Percentiles rank a stretch among this genome's conserved stretches.
Conservation (phyloP, 441 rosid genomes). For the Brassica balearica region DNA sequence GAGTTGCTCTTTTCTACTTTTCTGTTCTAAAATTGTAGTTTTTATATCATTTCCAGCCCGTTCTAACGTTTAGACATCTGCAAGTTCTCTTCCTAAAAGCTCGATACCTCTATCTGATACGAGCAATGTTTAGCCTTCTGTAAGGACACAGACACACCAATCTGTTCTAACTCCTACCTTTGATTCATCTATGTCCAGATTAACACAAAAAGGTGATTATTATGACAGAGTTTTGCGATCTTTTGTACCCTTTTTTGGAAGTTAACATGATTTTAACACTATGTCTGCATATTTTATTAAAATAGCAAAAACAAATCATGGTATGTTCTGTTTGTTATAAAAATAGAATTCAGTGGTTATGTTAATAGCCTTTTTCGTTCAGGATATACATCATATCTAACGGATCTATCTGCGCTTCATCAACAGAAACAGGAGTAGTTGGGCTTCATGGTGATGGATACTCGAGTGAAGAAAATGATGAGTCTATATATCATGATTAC, state of each 20-base stretch:
- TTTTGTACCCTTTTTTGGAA: too few species aligned
- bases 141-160: neutral
- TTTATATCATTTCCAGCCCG: neutral
- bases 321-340: neutral
- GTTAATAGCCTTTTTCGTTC: too few species aligned
- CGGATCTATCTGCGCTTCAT: too few species aligned
- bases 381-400: too few species aligned
- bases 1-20: neutral
- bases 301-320: neutral
- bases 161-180: neutral
- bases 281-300: neutral
- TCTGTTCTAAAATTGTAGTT: neutral
- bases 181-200: neutral
- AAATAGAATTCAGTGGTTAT: too few species aligned
- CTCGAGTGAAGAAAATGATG: neutral
- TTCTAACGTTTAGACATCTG: too few species aligned
- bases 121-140: neutral
- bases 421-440: too few species aligned
- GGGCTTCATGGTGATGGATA: neutral
- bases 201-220: neutral
- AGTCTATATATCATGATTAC: neutral
- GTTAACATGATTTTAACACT: too few species aligned
- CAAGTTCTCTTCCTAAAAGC: neutral
- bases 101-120: neutral
- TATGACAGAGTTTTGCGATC: too few species aligned